A percentile compares a stretch with the other conserved stretches of the same genome.
Conservation (phyloP, 768 basidiomycete genomes). For the Pulveroboletus ravenelii region DNA sequence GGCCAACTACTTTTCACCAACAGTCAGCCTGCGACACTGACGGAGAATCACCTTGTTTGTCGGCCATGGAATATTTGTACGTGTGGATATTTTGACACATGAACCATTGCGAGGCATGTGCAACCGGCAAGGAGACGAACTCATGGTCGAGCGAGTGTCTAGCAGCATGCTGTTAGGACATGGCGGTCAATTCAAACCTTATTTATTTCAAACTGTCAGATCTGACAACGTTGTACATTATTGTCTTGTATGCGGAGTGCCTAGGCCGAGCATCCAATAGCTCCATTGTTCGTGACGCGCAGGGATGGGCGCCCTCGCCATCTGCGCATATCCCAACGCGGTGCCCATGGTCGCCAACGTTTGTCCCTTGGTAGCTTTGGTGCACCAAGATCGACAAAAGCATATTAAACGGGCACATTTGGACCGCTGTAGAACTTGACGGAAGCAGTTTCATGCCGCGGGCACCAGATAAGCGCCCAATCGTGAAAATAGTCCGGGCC, state of each 20-base stretch:
- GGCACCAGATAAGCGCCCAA: not conserved
- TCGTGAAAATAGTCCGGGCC: not conserved
- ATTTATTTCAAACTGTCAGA: no score
- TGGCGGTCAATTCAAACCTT: no score
- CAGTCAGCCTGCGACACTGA: no score
- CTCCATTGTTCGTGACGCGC: not conserved
- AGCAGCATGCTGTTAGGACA: no score
- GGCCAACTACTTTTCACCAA: no score
- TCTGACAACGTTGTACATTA: slow-evolving; percentile 94
- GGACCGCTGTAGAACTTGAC: slow-evolving; percentile 69
- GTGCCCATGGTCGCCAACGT: slow-evolving; percentile 75
- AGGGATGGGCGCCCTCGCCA: slow-evolving; percentile 37
- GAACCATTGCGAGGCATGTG: no score
- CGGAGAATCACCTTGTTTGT: no score
- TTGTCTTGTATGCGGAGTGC: slow-evolving; percentile 77
- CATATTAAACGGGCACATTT: slow-evolving; percentile 76
- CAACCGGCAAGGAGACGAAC: no score
- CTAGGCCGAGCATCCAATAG: slow-evolving; percentile 36
- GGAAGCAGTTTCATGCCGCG: slow-evolving; percentile 96
- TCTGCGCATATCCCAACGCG: slow-evolving; percentile 81
- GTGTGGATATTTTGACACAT: no score
- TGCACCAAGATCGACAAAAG: slow-evolving; percentile 89
- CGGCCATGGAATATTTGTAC: no score
- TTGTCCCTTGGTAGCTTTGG: slow-evolving; percentile 88
- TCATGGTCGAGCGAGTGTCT: no score